Conservation (phyloP, 805 yeast genomes). For the Kodamaea fukazawae region DNA sequence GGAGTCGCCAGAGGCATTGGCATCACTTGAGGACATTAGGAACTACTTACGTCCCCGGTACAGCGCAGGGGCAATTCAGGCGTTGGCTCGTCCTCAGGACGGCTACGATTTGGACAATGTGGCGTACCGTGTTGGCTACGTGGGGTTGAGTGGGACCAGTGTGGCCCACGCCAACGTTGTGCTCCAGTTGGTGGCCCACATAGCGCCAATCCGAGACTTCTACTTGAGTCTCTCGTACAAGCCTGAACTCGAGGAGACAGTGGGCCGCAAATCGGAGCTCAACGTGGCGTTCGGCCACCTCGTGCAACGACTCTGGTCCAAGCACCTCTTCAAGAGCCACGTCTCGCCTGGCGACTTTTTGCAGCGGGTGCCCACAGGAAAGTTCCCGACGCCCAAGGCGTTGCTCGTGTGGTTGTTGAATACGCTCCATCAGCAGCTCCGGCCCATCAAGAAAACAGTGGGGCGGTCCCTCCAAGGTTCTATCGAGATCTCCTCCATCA, state of each 20-base stretch:
- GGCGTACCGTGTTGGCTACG: slow-evolving; percentile 57
- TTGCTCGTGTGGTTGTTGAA: slow-evolving; percentile 63
- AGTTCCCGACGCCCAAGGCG: slow-evolving; percentile 49
- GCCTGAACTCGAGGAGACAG: slow-evolving; percentile 18
- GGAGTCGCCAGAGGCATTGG: slow-evolving; percentile 16
- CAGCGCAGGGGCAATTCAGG: slow-evolving; percentile 27
- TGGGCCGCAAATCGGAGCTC: slow-evolving; percentile 23
- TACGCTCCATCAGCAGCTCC: slow-evolving; percentile 30
- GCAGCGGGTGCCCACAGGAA: slow-evolving; percentile 41
- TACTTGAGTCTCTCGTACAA: slow-evolving; percentile 18
- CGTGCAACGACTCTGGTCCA: slow-evolving; percentile 63
- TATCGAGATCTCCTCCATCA: slow-evolving; percentile 28
- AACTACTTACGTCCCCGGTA: slow-evolving; percentile 53
- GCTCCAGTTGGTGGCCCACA: slow-evolving; percentile 55
- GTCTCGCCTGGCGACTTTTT: slow-evolving; percentile 67
- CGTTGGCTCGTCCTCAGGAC: slow-evolving; percentile 19
- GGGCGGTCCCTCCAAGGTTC: slow-evolving; percentile 53
- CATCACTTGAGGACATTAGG: slow-evolving; percentile 50
- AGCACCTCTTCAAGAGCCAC: slow-evolving; percentile 54
- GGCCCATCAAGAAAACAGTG: slow-evolving; percentile 16
- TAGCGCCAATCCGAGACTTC: slow-evolving; percentile 43
- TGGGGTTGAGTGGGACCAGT: slow-evolving; percentile 50
- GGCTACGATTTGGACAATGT: slow-evolving; percentile 35
- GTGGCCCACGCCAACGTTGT: slow-evolving; percentile 60
- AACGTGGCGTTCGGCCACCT: slow-evolving; percentile 44